A percentile compares a stretch with the other conserved stretches of the same genome.
Conservation (phyloP, 2,329 filamentous ascomycete species). For the Aspergillus versicolor region DNA sequence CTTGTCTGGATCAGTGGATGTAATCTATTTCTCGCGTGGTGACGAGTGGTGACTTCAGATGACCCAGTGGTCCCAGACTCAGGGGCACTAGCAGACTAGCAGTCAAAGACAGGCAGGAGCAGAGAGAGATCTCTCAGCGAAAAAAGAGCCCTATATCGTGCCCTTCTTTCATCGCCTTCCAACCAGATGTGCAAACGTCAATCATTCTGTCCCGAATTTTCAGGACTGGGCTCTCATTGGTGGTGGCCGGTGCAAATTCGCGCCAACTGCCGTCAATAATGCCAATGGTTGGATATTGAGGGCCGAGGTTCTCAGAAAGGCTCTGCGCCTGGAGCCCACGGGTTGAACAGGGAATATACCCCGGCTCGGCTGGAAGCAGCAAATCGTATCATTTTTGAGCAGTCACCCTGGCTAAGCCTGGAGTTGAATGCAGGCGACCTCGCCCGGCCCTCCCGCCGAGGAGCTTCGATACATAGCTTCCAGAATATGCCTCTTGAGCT, state of each 20-base stretch:
- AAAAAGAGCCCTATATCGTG: background rate
- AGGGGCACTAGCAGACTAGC: slow-evolving; percentile 3
- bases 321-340: background rate
- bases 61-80: slow-evolving; percentile 10
- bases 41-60: background rate
- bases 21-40: slow-evolving; percentile 21
- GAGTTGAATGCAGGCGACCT: background rate
- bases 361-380: background rate
- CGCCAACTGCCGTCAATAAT: background rate
- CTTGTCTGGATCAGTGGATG: slow-evolving; percentile 15
- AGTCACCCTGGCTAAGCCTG: background rate
- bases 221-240: slow-evolving; percentile 9
- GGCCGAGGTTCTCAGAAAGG: background rate
- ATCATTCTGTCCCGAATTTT: slow-evolving; percentile 7
- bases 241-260: background rate
- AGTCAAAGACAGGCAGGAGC: slow-evolving; percentile 10
- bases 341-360: background rate
- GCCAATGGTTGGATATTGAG: background rate
- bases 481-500: background rate
- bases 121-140: slow-evolving; percentile 9
- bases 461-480: slow-evolving; percentile 7
- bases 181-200: background rate
- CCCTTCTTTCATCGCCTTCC: background rate
- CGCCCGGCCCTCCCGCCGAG: background rate
- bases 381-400: background rate